These are phyloP conservation scores for Aspergillus puulaauensis DNA, from an alignment of 2,329 filamentous ascomycete genomes.

Conservation along the genomic window DNA sequence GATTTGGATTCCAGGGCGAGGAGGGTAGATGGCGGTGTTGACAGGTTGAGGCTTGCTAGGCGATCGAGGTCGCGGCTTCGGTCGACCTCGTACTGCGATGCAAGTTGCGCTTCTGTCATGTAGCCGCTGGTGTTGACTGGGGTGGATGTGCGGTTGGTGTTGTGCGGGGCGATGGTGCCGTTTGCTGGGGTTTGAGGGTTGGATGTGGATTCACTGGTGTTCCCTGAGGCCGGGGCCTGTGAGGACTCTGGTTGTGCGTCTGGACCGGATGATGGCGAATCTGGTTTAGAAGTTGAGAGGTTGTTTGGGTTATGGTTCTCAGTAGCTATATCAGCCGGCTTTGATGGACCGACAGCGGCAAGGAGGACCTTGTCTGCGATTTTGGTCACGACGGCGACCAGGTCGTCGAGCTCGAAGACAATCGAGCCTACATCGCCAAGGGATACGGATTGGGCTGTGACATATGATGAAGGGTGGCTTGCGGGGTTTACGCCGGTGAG, in stretches of 20 bases:
- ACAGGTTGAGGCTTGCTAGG: constrained; percentile 39
- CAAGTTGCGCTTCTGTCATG: constrained; percentile 27
- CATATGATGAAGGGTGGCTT: constrained; percentile 44
- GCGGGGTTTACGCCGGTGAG: constrained; percentile 44
- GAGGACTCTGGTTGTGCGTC: not conserved
- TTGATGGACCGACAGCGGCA: constrained; percentile 41
- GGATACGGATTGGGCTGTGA: constrained; percentile 42
- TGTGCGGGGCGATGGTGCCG: constrained; percentile 2
- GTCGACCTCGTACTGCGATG: constrained; percentile 41
- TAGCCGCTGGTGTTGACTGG: not conserved
- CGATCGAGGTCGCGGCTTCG: constrained; percentile 40
- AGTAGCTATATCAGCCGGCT: constrained; percentile 19
- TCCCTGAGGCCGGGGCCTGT: constrained; percentile 2
- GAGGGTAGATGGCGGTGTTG: constrained; percentile 38
- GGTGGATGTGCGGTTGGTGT: not conserved
- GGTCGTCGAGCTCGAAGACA: constrained; percentile 42
- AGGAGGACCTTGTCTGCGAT: constrained; percentile 45
- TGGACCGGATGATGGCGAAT: not conserved
- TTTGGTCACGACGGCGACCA: constrained; percentile 42
- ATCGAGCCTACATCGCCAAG: constrained; percentile 46
- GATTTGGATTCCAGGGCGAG: constrained; percentile 45
- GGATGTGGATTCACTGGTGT: not conserved
- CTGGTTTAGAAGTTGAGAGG: constrained; percentile 1
- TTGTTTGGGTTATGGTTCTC: constrained; percentile 3
- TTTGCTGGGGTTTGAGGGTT: constrained; percentile 10